Percentiles rank a stretch among this genome's conserved stretches.
phyloP scores from a whole-genome alignment of 225 moss, liverwort and hornwort genomes.

The Asterella californica region DNA sequence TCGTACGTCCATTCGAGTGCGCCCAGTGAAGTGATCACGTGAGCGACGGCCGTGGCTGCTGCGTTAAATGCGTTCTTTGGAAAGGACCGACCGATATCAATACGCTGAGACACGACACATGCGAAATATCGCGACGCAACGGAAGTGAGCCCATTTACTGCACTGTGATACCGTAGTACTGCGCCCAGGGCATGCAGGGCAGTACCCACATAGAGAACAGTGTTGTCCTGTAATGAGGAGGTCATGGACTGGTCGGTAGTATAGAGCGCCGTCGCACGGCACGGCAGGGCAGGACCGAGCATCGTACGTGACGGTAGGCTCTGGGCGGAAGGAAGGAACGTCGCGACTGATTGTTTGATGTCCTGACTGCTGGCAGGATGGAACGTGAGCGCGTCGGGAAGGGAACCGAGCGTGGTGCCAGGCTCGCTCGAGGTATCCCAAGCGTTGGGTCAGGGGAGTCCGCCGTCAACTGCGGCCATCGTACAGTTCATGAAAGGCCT shows the following conservation, averaged over 20 bases:
- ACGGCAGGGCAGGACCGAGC: no score
- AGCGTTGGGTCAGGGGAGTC: constrained; percentile 14
- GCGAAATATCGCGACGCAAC: background rate
- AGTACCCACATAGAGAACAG: no score
- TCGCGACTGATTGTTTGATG: background rate
- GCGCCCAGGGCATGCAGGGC: no score
- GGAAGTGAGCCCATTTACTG: no score
- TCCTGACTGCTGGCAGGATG: background rate
- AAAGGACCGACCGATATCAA: no score
- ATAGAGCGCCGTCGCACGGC: background rate
- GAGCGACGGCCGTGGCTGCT: no score
- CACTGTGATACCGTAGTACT: no score
- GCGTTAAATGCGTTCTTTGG: no score
- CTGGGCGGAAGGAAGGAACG: background rate
- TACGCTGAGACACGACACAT: background rate
- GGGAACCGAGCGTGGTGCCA: constrained; percentile 14
- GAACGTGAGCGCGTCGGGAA: constrained; percentile 10
- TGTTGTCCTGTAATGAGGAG: background rate
- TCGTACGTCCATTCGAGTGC: no score
- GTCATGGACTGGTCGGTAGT: background rate
- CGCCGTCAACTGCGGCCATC: constrained; percentile 6
- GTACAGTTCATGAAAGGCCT: constrained; percentile 22
- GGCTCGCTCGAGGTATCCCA: constrained; percentile 17
- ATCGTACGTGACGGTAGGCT: background rate
- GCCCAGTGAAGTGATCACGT: no score